Conservation (phyloP, 441 rosid species). For the Euphorbia celastroides region DNA sequence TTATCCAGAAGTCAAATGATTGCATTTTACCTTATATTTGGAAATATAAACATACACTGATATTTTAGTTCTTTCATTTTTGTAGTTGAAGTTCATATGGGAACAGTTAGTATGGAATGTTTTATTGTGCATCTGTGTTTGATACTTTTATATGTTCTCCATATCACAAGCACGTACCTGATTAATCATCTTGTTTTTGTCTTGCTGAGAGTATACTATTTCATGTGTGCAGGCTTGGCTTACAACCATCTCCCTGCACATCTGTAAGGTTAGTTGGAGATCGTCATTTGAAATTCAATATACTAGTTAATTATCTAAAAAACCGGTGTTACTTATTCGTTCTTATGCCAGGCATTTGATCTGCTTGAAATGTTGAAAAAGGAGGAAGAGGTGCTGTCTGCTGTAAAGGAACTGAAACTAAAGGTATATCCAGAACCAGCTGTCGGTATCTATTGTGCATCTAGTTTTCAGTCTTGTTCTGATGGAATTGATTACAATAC, state of each 20-base stretch:
- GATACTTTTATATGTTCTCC: background rate
- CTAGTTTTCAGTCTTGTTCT: background rate
- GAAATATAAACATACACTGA: background rate
- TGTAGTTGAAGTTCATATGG: background rate
- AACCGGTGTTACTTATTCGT: constrained; percentile 4
- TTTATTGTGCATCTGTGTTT: background rate
- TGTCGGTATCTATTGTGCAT: background rate
- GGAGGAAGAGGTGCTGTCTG: constrained; percentile 88
- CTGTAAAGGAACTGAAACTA: constrained; percentile 58
- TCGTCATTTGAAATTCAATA: constrained; percentile 7
- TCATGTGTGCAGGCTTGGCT: constrained; percentile 75
- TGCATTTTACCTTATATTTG: background rate
- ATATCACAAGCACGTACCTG: background rate
- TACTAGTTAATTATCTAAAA: background rate
- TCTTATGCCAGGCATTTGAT: constrained; percentile 54
- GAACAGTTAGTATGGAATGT: background rate
- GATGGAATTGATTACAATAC: background rate
- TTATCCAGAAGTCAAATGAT: background rate
- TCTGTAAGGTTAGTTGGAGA: constrained; percentile 65
- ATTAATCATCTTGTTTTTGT: background rate
- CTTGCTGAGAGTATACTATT: constrained; percentile 1
- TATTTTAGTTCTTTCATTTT: background rate
- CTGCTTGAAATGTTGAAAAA: constrained; percentile 76
- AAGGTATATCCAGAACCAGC: constrained; percentile 44
- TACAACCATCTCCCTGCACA: constrained; percentile 52